These are phyloP conservation scores for Thielaviopsis cerberus DNA, from an alignment of 2,329 filamentous ascomycete species.

Conservation along the genomic window DNA sequence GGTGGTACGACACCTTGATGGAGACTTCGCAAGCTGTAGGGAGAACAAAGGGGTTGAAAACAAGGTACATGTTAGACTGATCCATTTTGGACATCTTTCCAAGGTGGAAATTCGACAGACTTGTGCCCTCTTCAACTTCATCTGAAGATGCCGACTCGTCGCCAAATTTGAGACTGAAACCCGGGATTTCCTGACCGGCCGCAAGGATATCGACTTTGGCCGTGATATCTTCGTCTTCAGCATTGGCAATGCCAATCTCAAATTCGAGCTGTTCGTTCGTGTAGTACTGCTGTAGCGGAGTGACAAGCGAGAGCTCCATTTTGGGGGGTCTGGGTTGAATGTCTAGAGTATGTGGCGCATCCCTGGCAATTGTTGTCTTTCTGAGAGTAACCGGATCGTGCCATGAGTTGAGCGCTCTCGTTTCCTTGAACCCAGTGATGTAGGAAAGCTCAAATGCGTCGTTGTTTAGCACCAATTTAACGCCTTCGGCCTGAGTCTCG, in stretches of 20 bases:
- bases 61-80: conserved; percentile 26
- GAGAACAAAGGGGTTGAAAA: conserved; percentile 30
- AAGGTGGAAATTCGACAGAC: conserved; percentile 24
- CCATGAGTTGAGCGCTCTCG: conserved; percentile 29
- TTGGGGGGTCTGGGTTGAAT: conserved; percentile 84
- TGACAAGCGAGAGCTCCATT: conserved; percentile 52
- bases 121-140: conserved; percentile 23
- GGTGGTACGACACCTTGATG: conserved; percentile 56
- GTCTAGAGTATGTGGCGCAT: conserved; percentile 38
- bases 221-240: conserved; percentile 61
- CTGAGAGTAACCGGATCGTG: conserved; percentile 25
- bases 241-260: conserved; percentile 54
- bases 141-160: conserved; percentile 20
- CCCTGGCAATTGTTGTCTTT: conserved; percentile 27
- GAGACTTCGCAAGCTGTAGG: conserved; percentile 47
- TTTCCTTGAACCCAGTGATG: conserved; percentile 33
- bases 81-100: conserved; percentile 29
- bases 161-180: conserved; percentile 24
- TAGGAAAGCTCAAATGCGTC: conserved; percentile 51
- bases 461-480: conserved; percentile 43
- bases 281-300: conserved; percentile 56
- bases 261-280: conserved; percentile 60
- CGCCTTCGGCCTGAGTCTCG: conserved; percentile 47
- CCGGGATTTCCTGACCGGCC: conserved; percentile 36
- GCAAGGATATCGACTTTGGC: conserved; percentile 52